phyloP scores from a whole-genome alignment of 148 eudicot genomes.

The Rhododendron ovatum region DNA sequence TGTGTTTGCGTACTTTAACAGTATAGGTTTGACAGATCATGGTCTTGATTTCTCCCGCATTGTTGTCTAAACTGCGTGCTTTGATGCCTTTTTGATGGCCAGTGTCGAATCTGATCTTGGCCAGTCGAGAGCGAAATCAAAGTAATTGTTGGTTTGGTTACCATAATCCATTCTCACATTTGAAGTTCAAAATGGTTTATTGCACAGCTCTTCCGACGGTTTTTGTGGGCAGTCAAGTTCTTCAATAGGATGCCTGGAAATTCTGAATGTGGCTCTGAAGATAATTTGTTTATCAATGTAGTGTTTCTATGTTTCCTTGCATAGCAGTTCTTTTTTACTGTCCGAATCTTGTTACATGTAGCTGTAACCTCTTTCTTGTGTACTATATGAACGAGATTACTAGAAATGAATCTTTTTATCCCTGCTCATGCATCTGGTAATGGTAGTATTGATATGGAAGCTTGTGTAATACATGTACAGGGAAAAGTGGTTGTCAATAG shows the following conservation, averaged over 20 bases:
- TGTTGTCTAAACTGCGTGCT: neutral
- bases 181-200: neutral
- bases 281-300: conserved; percentile 13
- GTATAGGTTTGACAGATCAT: neutral
- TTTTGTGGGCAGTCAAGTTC: neutral
- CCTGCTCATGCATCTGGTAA: neutral
- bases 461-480: neutral
- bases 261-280: neutral
- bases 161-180: neutral
- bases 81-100: neutral
- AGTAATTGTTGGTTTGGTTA: neutral
- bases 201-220: neutral
- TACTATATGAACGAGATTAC: conserved; percentile 23
- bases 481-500: neutral
- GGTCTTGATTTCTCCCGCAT: neutral
- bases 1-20: neutral
- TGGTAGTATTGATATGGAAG: neutral
- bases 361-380: conserved; percentile 28
- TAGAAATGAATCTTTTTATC: conserved; percentile 10
- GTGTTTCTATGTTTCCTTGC: conserved; percentile 21
- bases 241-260: neutral
- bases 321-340: conserved; percentile 27
- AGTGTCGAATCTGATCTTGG: neutral
- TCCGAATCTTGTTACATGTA: conserved; percentile 31
- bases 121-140: neutral